Conservation (phyloP, 2,329 filamentous ascomycete species). For the Colletotrichum magnum region DNA sequence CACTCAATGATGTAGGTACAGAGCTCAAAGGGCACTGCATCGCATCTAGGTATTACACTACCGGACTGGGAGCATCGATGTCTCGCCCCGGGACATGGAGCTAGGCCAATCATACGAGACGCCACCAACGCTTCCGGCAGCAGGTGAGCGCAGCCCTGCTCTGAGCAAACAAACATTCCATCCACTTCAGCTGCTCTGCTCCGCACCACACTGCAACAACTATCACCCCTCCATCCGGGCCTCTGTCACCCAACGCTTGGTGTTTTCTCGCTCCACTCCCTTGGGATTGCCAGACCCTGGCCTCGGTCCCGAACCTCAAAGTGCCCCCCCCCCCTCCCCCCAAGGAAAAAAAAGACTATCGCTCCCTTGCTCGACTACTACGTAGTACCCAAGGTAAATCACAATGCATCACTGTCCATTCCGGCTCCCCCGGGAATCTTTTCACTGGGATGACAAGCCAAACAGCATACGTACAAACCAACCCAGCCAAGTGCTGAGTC, state of each 20-base stretch:
- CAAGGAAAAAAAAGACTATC: background rate
- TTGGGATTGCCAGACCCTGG: constrained; percentile 2
- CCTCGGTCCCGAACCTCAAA: background rate
- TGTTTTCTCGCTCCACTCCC: constrained; percentile 3
- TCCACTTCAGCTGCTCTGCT: constrained; percentile 11
- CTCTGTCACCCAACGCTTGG: background rate
- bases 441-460: background rate
- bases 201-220: background rate
- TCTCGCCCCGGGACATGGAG: background rate
- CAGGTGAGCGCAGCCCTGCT: background rate
- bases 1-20: too few species aligned
- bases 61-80: too few species aligned
- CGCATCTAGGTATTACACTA: too few species aligned
- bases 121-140: constrained; percentile 41
- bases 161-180: constrained; percentile 38
- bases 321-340: background rate
- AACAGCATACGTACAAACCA: background rate
- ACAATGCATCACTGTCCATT: background rate
- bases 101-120: constrained; percentile 35
- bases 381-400: too few species aligned
- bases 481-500: constrained; percentile 14
- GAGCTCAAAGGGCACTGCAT: too few species aligned
- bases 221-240: too few species aligned
- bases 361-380: background rate
- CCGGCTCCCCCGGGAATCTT: background rate